Base-by-base conservation (phyloP, 306 rosid genomes). In the Cajanus cajan region DNA sequence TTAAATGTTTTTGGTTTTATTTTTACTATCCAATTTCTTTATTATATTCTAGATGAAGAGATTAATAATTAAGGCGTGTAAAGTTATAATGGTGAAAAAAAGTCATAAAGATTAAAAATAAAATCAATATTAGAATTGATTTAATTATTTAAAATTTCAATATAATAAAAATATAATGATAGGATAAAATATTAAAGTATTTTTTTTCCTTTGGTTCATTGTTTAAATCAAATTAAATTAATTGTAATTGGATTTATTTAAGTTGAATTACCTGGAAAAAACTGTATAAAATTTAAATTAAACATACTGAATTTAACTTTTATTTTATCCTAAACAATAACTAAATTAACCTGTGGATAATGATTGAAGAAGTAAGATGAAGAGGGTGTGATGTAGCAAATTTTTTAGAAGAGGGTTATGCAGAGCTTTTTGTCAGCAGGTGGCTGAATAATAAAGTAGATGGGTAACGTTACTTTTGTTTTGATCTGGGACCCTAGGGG, bases 401-500 rank as follows among this genome's bases (percentile, higher is more conserved):
- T 45, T 68, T 58, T 81, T 78, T 57, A 74, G 59, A 74, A 80
- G 40, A 50, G 31, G 62, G 61, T 65, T 81, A 73, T 76, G 65
- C 24, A 44, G 64, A 36, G 67, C 71, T 77, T 82, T 82, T 83
- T 86, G 88, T 86, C 83, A 76, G 69, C 58, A 24, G 78, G 88
- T 80, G 85, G 87, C 73, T 77, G 75, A 50, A 86, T 59, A 72
- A 77, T 33, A 71, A 72, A 45, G 67, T 78, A 14, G 44, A 72
- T 24, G 59, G 33, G 68, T 21, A 77, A 77, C 76, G 77, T 45
- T 78, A 67, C 76, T 72, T 83, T 65, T 68, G 67, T 72, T 50
- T 66, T 44, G 50, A 44, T 48, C 83, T 82, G 80, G 86, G 88
- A 78, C 77, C 80, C 84, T 41, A 59, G 40, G 4, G 76, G 37